A percentile compares a stretch with the other conserved stretches of the same genome.
Conservation (phyloP, 108 stramenopile species). For the Fragilariopsis cylindrus region DNA sequence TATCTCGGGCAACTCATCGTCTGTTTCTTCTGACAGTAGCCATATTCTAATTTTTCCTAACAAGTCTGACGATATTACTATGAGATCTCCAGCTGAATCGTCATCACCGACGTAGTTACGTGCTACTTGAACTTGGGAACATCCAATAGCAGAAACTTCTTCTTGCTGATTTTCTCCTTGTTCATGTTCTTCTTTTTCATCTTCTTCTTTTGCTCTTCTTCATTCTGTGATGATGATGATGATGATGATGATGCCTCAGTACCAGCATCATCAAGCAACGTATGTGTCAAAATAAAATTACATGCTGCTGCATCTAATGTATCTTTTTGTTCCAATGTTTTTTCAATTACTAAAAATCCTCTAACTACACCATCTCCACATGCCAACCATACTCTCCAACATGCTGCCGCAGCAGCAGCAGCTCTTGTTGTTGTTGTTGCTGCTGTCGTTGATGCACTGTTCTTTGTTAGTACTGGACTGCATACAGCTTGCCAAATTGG, state of each 20-base stretch:
- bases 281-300: constrained; percentile 19
- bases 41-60: constrained; percentile 40
- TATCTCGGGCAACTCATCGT: background rate
- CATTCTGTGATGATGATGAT: background rate
- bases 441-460: background rate
- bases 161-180: background rate
- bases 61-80: constrained; percentile 39
- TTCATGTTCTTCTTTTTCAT: background rate
- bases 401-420: background rate
- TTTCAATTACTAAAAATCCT: constrained; percentile 32
- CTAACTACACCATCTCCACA: constrained; percentile 43
- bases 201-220: background rate
- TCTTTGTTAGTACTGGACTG: constrained; percentile 15
- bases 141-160: constrained; percentile 15
- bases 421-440: background rate
- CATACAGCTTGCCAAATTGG: constrained; percentile 35
- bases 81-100: constrained; percentile 40
- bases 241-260: background rate
- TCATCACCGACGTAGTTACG: constrained; percentile 57
- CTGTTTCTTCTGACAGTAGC: constrained; percentile 29
- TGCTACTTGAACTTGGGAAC: constrained; percentile 27
- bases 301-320: constrained; percentile 46
- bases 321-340: constrained; percentile 25
- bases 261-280: constrained; percentile 11
- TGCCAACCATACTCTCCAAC: constrained; percentile 30